Evolutionary conservation across 108 stramenopile species (phyloP).

Genomic region (Stephanodiscus triporus): DNA sequence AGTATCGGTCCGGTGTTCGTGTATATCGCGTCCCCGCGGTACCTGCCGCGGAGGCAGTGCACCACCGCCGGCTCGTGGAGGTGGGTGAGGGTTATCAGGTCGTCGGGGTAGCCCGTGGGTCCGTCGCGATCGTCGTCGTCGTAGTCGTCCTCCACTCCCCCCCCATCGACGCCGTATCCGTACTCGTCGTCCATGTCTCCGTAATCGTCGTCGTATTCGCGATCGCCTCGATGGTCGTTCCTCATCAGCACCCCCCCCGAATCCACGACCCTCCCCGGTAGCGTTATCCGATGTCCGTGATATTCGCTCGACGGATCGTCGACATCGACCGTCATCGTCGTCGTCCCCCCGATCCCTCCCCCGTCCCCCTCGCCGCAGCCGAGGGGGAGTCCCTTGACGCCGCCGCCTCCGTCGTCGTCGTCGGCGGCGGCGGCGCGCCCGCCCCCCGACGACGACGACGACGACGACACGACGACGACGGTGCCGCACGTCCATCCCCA

Average conservation of each 20-base stretch:
- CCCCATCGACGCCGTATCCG: no score
- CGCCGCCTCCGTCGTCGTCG: conserved; percentile 9
- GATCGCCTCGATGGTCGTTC: conserved; percentile 42
- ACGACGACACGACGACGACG: neutral
- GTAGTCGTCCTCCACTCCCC: neutral
- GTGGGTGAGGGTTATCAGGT: conserved; percentile 76
- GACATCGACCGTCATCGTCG: conserved; percentile 17
- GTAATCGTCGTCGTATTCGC: conserved; percentile 6
- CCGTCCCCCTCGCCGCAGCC: no score
- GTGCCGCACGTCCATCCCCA: conserved; percentile 44
- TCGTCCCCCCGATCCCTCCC: neutral
- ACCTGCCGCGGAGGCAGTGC: conserved; percentile 82
- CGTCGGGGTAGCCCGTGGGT: conserved; percentile 47
- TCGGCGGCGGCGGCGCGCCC: conserved; percentile 4
- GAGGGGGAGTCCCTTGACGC: neutral
- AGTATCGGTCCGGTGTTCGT: conserved; percentile 94
- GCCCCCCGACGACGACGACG: neutral
- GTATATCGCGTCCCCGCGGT: conserved; percentile 83
- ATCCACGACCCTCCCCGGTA: conserved; percentile 30
- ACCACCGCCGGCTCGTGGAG: conserved; percentile 88
- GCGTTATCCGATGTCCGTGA: conserved; percentile 5
- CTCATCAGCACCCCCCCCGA: conserved; percentile 37
- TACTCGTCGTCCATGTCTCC: no score
- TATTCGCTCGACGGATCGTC: conserved; percentile 34
- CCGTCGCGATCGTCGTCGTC: conserved; percentile 1